Conservation (phyloP, 192 early-diverging fungal species). For the Backusella mclennaniae region DNA sequence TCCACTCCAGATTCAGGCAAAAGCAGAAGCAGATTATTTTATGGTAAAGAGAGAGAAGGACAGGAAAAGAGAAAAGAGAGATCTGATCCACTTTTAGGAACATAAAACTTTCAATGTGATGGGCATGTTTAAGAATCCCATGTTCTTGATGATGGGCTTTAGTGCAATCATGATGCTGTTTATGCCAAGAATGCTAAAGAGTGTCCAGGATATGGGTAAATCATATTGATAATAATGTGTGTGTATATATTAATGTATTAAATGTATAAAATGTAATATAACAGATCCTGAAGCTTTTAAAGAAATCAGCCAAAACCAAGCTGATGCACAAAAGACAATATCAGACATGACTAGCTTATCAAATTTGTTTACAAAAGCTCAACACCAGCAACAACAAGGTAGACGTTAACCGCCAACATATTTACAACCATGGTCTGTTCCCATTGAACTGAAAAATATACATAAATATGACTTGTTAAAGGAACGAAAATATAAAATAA, state of each 20-base stretch:
- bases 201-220: slow-evolving; percentile 32
- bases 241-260: background rate
- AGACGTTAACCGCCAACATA: background rate
- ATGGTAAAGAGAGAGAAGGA: slow-evolving; percentile 34
- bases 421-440: background rate
- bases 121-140: slow-evolving; percentile 55
- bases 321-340: slow-evolving; percentile 42
- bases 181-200: slow-evolving; percentile 58
- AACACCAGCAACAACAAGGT: background rate
- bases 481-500: background rate
- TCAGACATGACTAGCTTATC: slow-evolving; percentile 49
- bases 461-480: background rate
- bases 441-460: background rate
- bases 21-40: slow-evolving; percentile 45
- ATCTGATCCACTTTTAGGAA: slow-evolving; percentile 26
- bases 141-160: slow-evolving; percentile 59
- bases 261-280: background rate
- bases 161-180: slow-evolving; percentile 51
- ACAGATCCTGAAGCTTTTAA: slow-evolving; percentile 48
- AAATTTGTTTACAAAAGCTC: slow-evolving; percentile 22
- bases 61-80: background rate
- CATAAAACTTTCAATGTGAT: slow-evolving; percentile 53
- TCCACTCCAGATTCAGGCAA: slow-evolving; percentile 46
- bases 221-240: background rate
- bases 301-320: slow-evolving; percentile 47